Percentiles rank a stretch among this genome's conserved stretches.
Evolutionary conservation across 192 early-diverging fungal genomes (phyloP).

Genomic region (Spizellomyces punctatus): DNA sequence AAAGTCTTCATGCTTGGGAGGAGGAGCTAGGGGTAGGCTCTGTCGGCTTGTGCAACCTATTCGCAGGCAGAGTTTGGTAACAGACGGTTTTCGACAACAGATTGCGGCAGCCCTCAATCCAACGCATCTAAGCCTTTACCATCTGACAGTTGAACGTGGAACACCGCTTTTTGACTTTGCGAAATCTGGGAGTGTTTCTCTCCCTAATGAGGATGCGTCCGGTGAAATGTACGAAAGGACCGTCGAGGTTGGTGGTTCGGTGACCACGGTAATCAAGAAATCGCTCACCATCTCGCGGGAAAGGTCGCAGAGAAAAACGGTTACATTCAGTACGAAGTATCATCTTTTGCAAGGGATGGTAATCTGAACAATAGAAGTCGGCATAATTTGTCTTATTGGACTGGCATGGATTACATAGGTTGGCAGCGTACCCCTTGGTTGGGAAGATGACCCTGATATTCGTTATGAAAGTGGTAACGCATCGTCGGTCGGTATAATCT

Average conservation of each 20-base stretch:
- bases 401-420: constrained; percentile 40
- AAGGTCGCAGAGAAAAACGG: constrained; percentile 2
- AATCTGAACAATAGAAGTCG: constrained; percentile 1
- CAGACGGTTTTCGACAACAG: neutral
- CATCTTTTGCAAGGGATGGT: constrained; percentile 36
- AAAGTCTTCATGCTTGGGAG: constrained; percentile 32
- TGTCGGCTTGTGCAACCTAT: neutral
- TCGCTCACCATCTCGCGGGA: neutral
- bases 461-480: neutral
- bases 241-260: neutral
- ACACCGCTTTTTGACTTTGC: constrained; percentile 35
- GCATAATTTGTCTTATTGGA: constrained; percentile 44
- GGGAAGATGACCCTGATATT: neutral
- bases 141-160: constrained; percentile 45
- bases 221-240: constrained; percentile 41
- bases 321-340: constrained; percentile 48
- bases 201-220: constrained; percentile 18
- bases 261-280: no score
- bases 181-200: neutral
- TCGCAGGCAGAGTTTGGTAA: neutral
- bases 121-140: constrained; percentile 41
- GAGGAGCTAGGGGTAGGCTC: constrained; percentile 24
- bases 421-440: neutral
- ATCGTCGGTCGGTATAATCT: neutral
- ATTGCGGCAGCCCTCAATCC: constrained; percentile 16